A percentile compares a stretch with the other conserved stretches of the same genome.
Conservation (phyloP, 768 basidiomycete genomes). For the Nidularia sp. region DNA sequence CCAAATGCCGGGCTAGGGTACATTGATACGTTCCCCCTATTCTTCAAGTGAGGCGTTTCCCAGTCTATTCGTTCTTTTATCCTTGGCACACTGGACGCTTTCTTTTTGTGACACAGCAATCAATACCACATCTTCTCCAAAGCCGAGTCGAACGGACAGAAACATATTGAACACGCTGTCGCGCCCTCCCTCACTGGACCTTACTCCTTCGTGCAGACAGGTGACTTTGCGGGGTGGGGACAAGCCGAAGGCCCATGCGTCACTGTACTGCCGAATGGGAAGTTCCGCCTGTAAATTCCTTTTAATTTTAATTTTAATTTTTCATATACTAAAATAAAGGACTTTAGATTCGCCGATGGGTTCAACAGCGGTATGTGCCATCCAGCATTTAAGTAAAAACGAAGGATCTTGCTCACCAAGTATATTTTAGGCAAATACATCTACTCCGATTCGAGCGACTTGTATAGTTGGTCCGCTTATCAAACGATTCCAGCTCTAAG, state of each 20-base stretch:
- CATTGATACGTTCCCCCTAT: slow-evolving; percentile 30
- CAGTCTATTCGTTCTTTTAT: background rate
- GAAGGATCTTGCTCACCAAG: background rate
- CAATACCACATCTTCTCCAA: slow-evolving; percentile 30
- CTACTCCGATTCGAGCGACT: slow-evolving; percentile 28
- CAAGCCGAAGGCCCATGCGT: slow-evolving; percentile 27
- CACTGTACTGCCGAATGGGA: slow-evolving; percentile 23
- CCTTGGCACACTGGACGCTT: background rate
- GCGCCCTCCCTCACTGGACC: slow-evolving; percentile 26
- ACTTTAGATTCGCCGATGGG: slow-evolving; percentile 22
- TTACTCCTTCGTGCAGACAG: slow-evolving; percentile 26
- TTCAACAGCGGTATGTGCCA: slow-evolving; percentile 17
- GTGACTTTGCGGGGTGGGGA: slow-evolving; percentile 30
- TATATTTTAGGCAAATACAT: slow-evolving; percentile 22
- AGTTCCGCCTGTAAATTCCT: slow-evolving; percentile 22
- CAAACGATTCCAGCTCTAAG: slow-evolving; percentile 21
- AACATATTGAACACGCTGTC: slow-evolving; percentile 25
- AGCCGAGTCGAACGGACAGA: slow-evolving; percentile 25
- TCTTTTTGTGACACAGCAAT: slow-evolving; percentile 10
- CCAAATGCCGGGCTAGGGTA: slow-evolving; percentile 28
- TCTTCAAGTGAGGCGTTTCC: slow-evolving; percentile 19
- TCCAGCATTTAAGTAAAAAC: background rate
- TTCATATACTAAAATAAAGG: no score
- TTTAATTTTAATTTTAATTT: no score
- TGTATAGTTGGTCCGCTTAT: slow-evolving; percentile 25